A percentile compares a stretch with the other conserved stretches of the same genome.
phyloP scores from a whole-genome alignment of 306 rosid genomes.

The Citrullus colocynthis region DNA sequence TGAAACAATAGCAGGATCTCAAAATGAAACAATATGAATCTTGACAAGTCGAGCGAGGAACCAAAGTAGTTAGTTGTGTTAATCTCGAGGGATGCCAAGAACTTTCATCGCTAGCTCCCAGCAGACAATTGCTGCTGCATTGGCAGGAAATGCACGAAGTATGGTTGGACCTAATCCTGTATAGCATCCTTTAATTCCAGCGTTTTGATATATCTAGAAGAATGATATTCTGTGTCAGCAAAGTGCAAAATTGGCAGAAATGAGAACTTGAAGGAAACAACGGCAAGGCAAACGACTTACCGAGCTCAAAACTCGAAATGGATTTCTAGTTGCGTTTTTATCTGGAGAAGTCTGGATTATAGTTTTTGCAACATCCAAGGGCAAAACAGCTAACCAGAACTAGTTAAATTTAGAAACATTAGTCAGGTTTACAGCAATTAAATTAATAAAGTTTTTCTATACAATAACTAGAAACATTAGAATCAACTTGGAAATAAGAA shows the following conservation, averaged over 20 bases:
- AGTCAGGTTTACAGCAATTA: background rate
- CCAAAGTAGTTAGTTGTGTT: constrained; percentile 3
- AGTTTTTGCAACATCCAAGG: constrained; percentile 91
- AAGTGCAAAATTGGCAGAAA: background rate
- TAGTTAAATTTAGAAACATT: constrained; percentile 16
- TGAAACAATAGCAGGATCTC: background rate
- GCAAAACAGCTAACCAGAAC: constrained; percentile 89
- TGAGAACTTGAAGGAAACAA: background rate
- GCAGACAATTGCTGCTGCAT: constrained; percentile 75
- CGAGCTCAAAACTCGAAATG: constrained; percentile 48
- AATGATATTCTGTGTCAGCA: background rate
- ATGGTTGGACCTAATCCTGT: constrained; percentile 80
- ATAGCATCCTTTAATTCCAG: constrained; percentile 82
- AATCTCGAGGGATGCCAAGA: constrained; percentile 47
- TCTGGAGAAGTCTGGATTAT: constrained; percentile 71
- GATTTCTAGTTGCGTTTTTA: constrained; percentile 47
- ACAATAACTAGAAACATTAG: background rate
- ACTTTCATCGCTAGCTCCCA: constrained; percentile 89
- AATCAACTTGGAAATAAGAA: background rate
- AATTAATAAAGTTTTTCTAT: background rate
- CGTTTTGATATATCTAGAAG: constrained; percentile 46
- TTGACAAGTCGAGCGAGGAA: background rate
- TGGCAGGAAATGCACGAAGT: constrained; percentile 83
- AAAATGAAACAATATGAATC: background rate
- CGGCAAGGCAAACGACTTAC: constrained; percentile 25